phyloP scores from a whole-genome alignment of 2,329 filamentous ascomycete genomes.

The Fusarium pseudograminearum region DNA sequence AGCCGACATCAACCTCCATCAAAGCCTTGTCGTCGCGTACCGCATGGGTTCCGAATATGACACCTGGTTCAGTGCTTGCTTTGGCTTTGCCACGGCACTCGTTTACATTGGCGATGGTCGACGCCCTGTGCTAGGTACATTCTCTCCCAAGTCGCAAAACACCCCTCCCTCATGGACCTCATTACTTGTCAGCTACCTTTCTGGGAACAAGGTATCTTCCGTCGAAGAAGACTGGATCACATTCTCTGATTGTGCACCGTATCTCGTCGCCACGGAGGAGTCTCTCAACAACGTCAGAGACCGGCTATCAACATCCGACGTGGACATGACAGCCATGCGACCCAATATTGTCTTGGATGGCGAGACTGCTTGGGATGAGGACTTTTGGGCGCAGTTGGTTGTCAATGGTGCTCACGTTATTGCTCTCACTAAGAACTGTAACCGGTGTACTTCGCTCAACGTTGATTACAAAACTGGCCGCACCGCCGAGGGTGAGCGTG shows the following conservation, averaged over 20 bases:
- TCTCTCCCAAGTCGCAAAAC: constrained; percentile 53
- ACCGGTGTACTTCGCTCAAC: constrained; percentile 76
- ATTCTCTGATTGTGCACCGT: constrained; percentile 81
- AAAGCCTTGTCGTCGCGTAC: constrained; percentile 68
- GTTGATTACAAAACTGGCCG: constrained; percentile 77
- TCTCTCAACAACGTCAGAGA: constrained; percentile 76
- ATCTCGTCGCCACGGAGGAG: constrained; percentile 76
- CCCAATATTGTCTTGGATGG: constrained; percentile 78
- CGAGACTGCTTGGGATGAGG: constrained; percentile 73
- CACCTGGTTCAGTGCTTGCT: constrained; percentile 74
- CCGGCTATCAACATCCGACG: constrained; percentile 62
- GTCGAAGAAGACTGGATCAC: constrained; percentile 64
- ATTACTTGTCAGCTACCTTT: constrained; percentile 51
- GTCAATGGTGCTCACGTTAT: constrained; percentile 58
- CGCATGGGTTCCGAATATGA: constrained; percentile 72
- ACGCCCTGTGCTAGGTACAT: constrained; percentile 71
- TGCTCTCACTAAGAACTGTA: constrained; percentile 76
- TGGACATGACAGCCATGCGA: constrained; percentile 77
- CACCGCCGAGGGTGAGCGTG: constrained; percentile 66
- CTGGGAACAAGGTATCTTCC: constrained; percentile 19
- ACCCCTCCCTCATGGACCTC: constrained; percentile 52
- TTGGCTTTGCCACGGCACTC: constrained; percentile 72
- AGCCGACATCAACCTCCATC: constrained; percentile 69
- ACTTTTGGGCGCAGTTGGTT: constrained; percentile 75
- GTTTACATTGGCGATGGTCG: constrained; percentile 73